A percentile compares a stretch with the other conserved stretches of the same genome.
These are phyloP conservation scores for Stemphylium vesicarium DNA, from an alignment of 2,329 filamentous ascomycete species.

Conservation along the genomic window DNA sequence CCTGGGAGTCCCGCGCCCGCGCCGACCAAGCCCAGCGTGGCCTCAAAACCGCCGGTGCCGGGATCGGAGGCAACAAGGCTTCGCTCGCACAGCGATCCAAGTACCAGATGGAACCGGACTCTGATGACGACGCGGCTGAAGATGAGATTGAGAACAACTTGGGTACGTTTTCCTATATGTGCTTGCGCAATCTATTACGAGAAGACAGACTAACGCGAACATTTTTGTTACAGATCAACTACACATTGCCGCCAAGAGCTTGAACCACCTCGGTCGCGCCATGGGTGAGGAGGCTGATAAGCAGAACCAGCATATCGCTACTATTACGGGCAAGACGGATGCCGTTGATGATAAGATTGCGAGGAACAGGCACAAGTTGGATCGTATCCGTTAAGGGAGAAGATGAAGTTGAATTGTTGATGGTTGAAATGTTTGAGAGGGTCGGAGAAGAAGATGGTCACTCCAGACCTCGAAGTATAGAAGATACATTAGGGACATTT, in stretches of 20 bases:
- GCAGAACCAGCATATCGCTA: slow-evolving; percentile 79
- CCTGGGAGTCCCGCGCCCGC: slow-evolving; percentile 46
- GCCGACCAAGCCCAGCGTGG: slow-evolving; percentile 29
- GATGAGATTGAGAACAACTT: slow-evolving; percentile 50
- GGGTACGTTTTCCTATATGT: slow-evolving; percentile 52
- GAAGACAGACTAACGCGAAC: neutral
- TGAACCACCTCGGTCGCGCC: slow-evolving; percentile 76
- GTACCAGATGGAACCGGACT: slow-evolving; percentile 45
- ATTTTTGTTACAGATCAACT: slow-evolving; percentile 55
- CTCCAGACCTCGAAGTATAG: no score
- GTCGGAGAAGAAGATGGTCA: no score
- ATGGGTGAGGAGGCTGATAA: slow-evolving; percentile 77
- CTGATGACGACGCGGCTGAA: slow-evolving; percentile 69
- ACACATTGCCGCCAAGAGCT: slow-evolving; percentile 66
- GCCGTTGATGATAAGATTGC: slow-evolving; percentile 77
- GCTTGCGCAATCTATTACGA: neutral
- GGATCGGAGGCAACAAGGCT: slow-evolving; percentile 15
- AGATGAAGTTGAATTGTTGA: no score
- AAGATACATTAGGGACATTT: no score
- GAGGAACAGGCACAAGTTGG: slow-evolving; percentile 75
- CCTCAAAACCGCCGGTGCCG: slow-evolving; percentile 19
- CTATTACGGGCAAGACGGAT: slow-evolving; percentile 84
- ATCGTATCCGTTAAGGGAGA: slow-evolving; percentile 60
- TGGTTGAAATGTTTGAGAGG: no score
- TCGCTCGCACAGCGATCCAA: slow-evolving; percentile 44